These are phyloP conservation scores for Leccinum imitatum DNA, from an alignment of 768 basidiomycete genomes.

Conservation along the genomic window DNA sequence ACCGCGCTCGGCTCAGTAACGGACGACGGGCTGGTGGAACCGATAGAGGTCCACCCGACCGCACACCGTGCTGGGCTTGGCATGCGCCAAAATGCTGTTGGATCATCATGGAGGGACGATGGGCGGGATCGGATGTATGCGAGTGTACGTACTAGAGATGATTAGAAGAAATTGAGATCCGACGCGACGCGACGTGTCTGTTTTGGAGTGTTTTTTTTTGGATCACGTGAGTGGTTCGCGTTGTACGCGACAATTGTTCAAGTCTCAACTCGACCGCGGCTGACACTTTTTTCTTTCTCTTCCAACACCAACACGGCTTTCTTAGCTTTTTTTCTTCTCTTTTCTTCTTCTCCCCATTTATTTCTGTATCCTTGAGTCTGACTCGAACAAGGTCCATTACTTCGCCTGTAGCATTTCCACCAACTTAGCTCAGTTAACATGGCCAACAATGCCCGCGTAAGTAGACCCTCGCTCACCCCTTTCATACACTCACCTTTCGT, in stretches of 20 bases:
- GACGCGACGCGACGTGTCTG: constrained; percentile 36
- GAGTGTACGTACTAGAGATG: constrained; percentile 5
- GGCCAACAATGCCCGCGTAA: constrained; percentile 63
- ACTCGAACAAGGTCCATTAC: constrained; percentile 17
- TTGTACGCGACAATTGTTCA: constrained; percentile 33
- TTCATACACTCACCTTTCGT: constrained; percentile 6
- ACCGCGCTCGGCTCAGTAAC: constrained; percentile 30
- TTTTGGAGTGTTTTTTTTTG: constrained; percentile 32
- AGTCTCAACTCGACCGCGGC: constrained; percentile 33
- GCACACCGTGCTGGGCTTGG: constrained; percentile 58
- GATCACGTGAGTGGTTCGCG: constrained; percentile 42
- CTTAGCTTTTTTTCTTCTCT: not conserved
- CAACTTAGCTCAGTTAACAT: constrained; percentile 34
- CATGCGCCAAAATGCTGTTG: constrained; percentile 25
- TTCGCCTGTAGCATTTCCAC: constrained; percentile 26
- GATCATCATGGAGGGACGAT: constrained; percentile 21
- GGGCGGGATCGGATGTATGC: constrained; percentile 41
- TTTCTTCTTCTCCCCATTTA: constrained; percentile 29
- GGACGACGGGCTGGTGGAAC: constrained; percentile 49
- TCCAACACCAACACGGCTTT: constrained; percentile 17
- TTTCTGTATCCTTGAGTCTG: constrained; percentile 13
- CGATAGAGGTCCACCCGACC: constrained; percentile 48
- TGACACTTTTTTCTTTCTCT: constrained; percentile 33
- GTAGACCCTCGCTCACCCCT: constrained; percentile 17
- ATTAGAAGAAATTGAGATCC: not conserved